A percentile compares a stretch with the other conserved stretches of the same genome.
Evolutionary conservation across 768 basidiomycete species (phyloP).

Genomic region (Trametes villosa): DNA sequence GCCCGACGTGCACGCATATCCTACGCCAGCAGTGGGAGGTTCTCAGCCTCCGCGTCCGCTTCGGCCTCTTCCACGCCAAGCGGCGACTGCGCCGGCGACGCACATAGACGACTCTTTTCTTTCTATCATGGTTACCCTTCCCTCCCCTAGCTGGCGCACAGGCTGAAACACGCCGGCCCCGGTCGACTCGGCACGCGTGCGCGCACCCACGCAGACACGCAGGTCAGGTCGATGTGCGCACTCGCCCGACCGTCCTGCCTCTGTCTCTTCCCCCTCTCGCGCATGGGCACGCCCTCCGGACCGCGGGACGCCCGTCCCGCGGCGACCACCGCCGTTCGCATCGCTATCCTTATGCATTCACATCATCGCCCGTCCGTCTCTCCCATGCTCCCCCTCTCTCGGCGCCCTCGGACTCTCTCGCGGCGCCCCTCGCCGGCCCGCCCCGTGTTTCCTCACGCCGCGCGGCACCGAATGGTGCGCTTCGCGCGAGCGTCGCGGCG

Average conservation of each 20-base stretch:
- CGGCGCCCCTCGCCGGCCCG: neutral
- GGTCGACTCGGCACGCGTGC: conserved; percentile 23
- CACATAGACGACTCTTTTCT: conserved; percentile 14
- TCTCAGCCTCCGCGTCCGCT: conserved; percentile 55
- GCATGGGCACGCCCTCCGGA: conserved; percentile 15
- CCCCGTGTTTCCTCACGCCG: conserved; percentile 2
- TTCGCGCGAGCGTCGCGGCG: conserved; percentile 14
- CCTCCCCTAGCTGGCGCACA: conserved; percentile 13
- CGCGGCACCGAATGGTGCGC: conserved; percentile 10
- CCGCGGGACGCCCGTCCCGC: conserved; percentile 11
- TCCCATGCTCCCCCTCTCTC: neutral
- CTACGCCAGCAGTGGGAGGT: conserved; percentile 67
- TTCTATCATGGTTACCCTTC: neutral
- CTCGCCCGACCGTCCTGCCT: neutral
- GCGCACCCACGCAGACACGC: conserved; percentile 16
- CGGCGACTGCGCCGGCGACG: conserved; percentile 33
- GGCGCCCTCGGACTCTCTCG: neutral
- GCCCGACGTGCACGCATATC: conserved; percentile 60
- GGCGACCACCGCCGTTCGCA: conserved; percentile 12
- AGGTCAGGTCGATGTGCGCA: conserved; percentile 16
- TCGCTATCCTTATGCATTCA: conserved; percentile 26
- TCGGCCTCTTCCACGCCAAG: conserved; percentile 59
- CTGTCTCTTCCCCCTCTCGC: neutral
- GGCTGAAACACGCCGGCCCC: conserved; percentile 8
- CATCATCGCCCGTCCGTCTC: conserved; percentile 7